These are phyloP conservation scores for Pleodorina starrii DNA, from an alignment of 139 green algal genomes.

Conservation along the genomic window DNA sequence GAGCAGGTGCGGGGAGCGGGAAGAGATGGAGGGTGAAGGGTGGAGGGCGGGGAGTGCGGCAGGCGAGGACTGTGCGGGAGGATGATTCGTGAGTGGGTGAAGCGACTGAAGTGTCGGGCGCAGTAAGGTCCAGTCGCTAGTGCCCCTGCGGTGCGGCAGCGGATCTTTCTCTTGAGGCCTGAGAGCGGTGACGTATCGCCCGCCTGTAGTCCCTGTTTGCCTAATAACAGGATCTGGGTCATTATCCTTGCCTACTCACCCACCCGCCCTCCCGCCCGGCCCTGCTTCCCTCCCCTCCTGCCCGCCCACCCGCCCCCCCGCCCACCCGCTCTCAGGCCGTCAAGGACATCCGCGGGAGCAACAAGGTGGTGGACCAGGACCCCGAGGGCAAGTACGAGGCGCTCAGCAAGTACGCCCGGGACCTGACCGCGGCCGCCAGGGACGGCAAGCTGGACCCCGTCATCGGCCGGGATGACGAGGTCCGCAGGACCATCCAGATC, in stretches of 20 bases:
- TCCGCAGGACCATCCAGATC: constrained; percentile 86
- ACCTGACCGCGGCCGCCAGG: constrained; percentile 88
- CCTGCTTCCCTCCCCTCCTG: background rate
- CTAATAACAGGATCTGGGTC: too few relatives aligned
- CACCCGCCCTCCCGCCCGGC: too few relatives aligned
- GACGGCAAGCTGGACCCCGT: constrained; percentile 92
- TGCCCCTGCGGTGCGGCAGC: background rate
- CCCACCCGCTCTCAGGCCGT: constrained; percentile 55
- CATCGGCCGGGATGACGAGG: constrained; percentile 88
- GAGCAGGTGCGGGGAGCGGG: constrained; percentile 68
- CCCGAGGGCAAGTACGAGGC: constrained; percentile 99
- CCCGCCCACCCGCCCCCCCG: too few relatives aligned
- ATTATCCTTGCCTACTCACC: too few relatives aligned
- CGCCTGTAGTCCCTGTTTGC: too few relatives aligned
- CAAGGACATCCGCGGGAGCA: constrained; percentile 83
- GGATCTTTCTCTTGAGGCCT: background rate
- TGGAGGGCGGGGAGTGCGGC: too few relatives aligned
- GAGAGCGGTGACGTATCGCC: too few relatives aligned
- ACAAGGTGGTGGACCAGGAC: constrained; percentile 89
- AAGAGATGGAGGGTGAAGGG: too few relatives aligned
- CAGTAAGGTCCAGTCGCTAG: too few relatives aligned
- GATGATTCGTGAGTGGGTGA: too few relatives aligned
- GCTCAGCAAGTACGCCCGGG: constrained; percentile 92
- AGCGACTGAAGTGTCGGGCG: too few relatives aligned
- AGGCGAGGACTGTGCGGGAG: too few relatives aligned